Evolutionary conservation across 495 filamentous ascomycete species (phyloP).

Genomic region (Penicillium desertorum): DNA sequence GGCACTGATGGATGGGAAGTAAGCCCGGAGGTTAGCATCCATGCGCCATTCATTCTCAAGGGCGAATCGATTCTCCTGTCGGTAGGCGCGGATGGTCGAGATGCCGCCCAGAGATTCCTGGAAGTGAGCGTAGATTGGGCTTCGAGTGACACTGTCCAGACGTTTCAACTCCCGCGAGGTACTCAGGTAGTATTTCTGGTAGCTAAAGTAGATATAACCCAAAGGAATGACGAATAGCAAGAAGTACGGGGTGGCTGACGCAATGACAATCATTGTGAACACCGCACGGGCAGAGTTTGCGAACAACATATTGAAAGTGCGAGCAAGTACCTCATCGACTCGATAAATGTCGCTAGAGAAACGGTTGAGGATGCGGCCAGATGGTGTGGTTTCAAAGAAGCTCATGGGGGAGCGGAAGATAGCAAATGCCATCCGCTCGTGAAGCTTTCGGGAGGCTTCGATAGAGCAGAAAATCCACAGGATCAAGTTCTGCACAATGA

Average conservation of each 20-base stretch:
- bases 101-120: constrained; percentile 95
- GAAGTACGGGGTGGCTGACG: constrained; percentile 76
- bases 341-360: constrained; percentile 98
- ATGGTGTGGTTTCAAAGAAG: constrained; percentile 99
- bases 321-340: constrained; percentile 91
- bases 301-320: constrained; percentile 93
- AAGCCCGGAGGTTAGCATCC: constrained; percentile 91
- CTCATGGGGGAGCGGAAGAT: constrained; percentile 99
- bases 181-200: constrained; percentile 95
- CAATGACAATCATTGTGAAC: constrained; percentile 87
- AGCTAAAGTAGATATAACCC: constrained; percentile 79
- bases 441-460: constrained; percentile 93
- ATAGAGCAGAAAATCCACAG: constrained; percentile 99
- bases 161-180: constrained; percentile 96
- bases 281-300: constrained; percentile 79
- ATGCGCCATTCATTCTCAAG: constrained; percentile 97
- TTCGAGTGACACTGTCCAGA: constrained; percentile 90
- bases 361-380: constrained; percentile 91
- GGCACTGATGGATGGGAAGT: constrained; percentile 93
- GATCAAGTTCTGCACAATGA: constrained; percentile 89
- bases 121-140: constrained; percentile 97
- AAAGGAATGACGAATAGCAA: constrained; percentile 78
- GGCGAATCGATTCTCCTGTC: constrained; percentile 81
- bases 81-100: constrained; percentile 95
- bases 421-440: constrained; percentile 96